A percentile compares a stretch with the other conserved stretches of the same genome.
These are phyloP conservation scores for Plasmodium gallinaceum DNA, from an alignment of 169 alveolate genomes.

Conservation along the genomic window DNA sequence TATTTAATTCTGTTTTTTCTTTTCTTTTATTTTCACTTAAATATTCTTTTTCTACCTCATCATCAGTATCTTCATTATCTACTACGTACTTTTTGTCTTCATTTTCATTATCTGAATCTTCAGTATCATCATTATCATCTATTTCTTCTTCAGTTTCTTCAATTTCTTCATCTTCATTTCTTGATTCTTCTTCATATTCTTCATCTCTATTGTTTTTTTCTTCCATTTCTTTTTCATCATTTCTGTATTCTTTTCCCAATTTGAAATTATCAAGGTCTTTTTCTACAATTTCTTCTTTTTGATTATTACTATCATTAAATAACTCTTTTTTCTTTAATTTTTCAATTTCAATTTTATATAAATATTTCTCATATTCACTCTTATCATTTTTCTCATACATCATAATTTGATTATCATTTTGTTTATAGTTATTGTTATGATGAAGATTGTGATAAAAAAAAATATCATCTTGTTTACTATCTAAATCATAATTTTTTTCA, in stretches of 20 bases:
- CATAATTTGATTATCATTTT: not conserved
- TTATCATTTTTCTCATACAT: not conserved
- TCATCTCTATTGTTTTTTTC: not conserved
- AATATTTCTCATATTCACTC: not conserved
- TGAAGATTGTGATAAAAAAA: not conserved
- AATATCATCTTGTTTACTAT: too few species aligned
- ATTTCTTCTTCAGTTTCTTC: not conserved
- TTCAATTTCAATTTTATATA: not conserved
- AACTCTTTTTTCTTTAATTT: not conserved
- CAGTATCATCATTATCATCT: not conserved
- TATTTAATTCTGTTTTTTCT: not conserved
- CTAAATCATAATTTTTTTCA: too few species aligned
- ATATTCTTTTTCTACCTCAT: constrained; percentile 8
- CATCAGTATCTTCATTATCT: not conserved
- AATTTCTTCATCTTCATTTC: not conserved
- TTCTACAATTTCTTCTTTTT: not conserved
- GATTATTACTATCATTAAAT: not conserved
- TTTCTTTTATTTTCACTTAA: not conserved
- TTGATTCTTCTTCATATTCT: not conserved
- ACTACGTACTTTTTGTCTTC: not conserved
- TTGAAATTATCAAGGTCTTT: not conserved
- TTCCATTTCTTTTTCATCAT: not conserved
- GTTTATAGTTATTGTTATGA: not conserved
- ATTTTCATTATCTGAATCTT: not conserved
- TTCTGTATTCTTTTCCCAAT: not conserved